Percentiles rank a stretch among this genome's conserved stretches.
These are phyloP conservation scores for Debaryomyces hansenii DNA, from an alignment of 805 yeast species.

Conservation along the genomic window DNA sequence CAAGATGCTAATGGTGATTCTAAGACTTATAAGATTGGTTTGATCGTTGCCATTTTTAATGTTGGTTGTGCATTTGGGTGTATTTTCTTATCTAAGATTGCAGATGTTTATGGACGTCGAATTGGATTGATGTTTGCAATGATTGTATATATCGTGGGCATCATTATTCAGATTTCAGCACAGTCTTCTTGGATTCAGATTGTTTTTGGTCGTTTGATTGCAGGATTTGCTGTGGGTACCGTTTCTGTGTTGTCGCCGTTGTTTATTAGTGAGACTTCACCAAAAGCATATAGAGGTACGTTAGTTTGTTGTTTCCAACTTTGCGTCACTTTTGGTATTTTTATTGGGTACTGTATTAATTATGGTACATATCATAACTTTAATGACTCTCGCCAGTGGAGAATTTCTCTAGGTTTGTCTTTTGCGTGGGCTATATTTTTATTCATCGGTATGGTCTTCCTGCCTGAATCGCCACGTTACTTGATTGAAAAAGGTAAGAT, in stretches of 20 bases:
- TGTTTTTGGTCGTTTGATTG: conserved; percentile 60
- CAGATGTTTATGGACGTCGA: conserved; percentile 63
- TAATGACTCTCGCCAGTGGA: conserved; percentile 57
- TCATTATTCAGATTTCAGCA: conserved; percentile 60
- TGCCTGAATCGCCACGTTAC: conserved; percentile 72
- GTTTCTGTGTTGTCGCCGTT: conserved; percentile 67
- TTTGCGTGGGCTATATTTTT: conserved; percentile 52
- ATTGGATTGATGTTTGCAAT: conserved; percentile 51
- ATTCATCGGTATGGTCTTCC: conserved; percentile 50
- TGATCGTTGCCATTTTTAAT: conserved; percentile 57
- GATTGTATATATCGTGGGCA: conserved; percentile 59
- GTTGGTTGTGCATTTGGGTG: conserved; percentile 75
- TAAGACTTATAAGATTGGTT: conserved; percentile 47
- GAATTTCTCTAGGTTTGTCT: conserved; percentile 60
- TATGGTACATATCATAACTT: conserved; percentile 60
- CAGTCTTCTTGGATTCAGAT: conserved; percentile 58
- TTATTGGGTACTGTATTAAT: conserved; percentile 64
- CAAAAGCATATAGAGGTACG: conserved; percentile 69
- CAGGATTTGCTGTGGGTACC: conserved; percentile 75
- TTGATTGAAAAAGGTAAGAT: conserved; percentile 49
- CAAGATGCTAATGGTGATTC: conserved; percentile 38
- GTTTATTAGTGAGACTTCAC: conserved; percentile 68
- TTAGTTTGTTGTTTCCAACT: conserved; percentile 68
- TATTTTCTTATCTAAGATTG: conserved; percentile 52
- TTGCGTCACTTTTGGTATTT: conserved; percentile 68